A percentile compares a stretch with the other conserved stretches of the same genome.
Conservation (phyloP, 2,329 filamentous ascomycete genomes). For the Cadophora sp. region DNA sequence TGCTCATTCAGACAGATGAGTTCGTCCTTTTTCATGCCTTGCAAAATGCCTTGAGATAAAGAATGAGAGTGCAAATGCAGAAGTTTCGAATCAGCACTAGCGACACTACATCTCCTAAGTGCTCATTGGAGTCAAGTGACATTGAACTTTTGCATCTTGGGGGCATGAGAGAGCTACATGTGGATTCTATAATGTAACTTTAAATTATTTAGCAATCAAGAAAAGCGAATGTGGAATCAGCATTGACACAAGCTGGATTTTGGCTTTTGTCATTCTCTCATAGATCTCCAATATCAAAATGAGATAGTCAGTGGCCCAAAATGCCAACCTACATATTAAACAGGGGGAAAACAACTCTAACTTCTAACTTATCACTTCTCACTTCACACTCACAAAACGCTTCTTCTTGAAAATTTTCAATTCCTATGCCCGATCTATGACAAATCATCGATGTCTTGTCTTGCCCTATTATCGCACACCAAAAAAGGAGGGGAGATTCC, state of each 20-base stretch:
- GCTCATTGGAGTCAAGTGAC: too few species aligned
- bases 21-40: not conserved
- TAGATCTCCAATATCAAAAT: too few species aligned
- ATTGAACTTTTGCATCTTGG: too few species aligned
- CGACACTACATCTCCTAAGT: too few species aligned
- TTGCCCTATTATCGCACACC: conserved; percentile 19
- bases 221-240: too few species aligned
- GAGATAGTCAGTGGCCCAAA: not conserved
- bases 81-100: not conserved
- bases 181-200: too few species aligned
- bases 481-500: conserved; percentile 28
- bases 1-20: conserved; percentile 12
- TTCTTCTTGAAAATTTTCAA: conserved; percentile 8
- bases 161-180: too few species aligned
- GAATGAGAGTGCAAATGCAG: conserved; percentile 3
- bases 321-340: not conserved
- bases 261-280: too few species aligned
- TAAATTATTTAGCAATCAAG: too few species aligned
- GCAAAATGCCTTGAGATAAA: not conserved
- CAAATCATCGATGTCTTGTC: not conserved
- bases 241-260: too few species aligned
- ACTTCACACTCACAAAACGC: not conserved
- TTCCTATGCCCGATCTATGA: conserved; percentile 21
- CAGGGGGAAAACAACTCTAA: too few species aligned
- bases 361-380: not conserved